Evolutionary conservation across 1,284 basidiomycete genomes (phyloP), one percentile per base, ranked within the genome.

Genomic region (Cutaneotrichosporon sp.): DNA sequence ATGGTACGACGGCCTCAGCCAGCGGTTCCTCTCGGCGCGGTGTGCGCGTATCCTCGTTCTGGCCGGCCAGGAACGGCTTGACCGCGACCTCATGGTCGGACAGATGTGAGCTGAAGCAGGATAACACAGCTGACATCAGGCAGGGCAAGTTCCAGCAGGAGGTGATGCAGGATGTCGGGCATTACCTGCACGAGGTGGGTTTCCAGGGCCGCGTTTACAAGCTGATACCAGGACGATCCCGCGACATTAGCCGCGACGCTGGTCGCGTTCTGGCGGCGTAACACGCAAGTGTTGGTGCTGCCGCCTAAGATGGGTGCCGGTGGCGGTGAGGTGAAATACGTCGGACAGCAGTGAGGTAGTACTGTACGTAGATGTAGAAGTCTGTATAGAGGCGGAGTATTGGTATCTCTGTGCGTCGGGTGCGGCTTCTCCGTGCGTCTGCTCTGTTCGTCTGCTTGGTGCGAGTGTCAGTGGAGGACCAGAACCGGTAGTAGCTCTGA

Each of bases 121-220:
- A 14, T 19, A 46, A 37, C 29, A 19, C 3, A 19, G 41, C 43
- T 53, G 29, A 54, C 29, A 16, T 5, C 24, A 67, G 65, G 68
- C 86, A 88, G 75, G 93, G 93, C 52, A 97, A 97, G 71, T 97
- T 97, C 76, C 94, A 97, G 75, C 81, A 97, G 64, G 84, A 83
- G 20, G 90, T 97, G 24, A 82, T 96, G 58, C 81, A 82, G 4
- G 84, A 84, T 19, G 90, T 90, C 0, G 94, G 94, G 0, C 94
- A 98, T 68, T 88, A 94, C 76, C 72, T 98, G 38, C 94, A 97
- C 51, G 93, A 97, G 80, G 91, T 89, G 54, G 49, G 38, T 16
- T 50, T 19, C 24, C 6, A 32, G 37, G 34, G 22, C n/a, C 7
- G 45, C 24, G 12, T n/a, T n/a, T n/a, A 44, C 19, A 2, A 6